Evolutionary conservation across 2,329 filamentous ascomycete genomes (phyloP), one percentile per base, ranked within the genome.

Genomic region (Periconia digitata): DNA sequence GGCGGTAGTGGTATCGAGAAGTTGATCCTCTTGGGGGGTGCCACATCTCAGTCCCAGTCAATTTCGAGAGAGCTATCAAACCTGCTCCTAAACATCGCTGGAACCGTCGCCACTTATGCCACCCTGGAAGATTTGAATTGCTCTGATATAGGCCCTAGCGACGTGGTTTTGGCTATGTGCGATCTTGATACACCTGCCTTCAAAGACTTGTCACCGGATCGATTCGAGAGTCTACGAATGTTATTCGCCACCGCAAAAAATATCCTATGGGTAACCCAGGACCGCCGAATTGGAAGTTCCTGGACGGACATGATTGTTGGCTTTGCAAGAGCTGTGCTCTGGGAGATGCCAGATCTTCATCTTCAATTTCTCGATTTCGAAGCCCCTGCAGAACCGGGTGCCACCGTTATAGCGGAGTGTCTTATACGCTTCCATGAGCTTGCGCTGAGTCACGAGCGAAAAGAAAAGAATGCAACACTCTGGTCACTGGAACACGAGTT

Each of bases 191-290:
- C 46, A 16, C 44, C 50, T 1, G n/a, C 51, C 2, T 53, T 55
- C 23, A 6, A 39, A 21, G 40, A 46, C 18, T 46, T 50, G 45
- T 40, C 37, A 17, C 8, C 23, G 12, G 17, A 13, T 6, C 44
- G 38, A 27, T 46, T 37, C n/a, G 20, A 18, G 7, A 42, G 34
- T 24, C 18, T 50, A 15, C 46, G 50, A 23, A 40, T 44, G 18
- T 38, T 52, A 1, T 46, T 55, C n/a, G 8, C 8, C 38, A 32
- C 49, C 16, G 40, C 49, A 36, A 49, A 16, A 12, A 24, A 47
- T 32, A 5, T 55, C 16, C 76, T 50, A n/a, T 55, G 50, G 52
- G 37, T 51, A 4, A 55, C 45, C 44, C 7, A 45, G 34, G 5
- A 39, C 3, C 12, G 16, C 36, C 3, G 29, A 46, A 3, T 22